A percentile compares a stretch with the other conserved stretches of the same genome.
Conservation (phyloP, 495 filamentous ascomycete genomes). For the Aspergillus egyptiacus region DNA sequence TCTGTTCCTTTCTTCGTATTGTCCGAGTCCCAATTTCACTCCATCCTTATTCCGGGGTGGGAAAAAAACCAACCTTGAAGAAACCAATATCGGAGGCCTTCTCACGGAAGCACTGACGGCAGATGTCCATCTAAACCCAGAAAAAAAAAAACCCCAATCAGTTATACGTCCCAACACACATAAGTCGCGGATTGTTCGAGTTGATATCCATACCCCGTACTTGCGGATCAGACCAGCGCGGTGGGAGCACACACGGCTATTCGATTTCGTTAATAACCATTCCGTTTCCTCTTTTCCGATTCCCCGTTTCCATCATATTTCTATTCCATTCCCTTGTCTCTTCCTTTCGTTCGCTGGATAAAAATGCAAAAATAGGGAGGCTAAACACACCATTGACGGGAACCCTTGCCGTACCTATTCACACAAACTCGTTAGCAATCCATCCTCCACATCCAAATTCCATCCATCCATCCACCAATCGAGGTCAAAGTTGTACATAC, state of each 20-base stretch:
- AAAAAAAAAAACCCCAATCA: slow-evolving; percentile 12
- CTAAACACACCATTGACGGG: slow-evolving; percentile 70
- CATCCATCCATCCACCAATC: neutral
- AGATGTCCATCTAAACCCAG: slow-evolving; percentile 70
- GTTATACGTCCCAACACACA: slow-evolving; percentile 6
- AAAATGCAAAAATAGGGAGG: neutral
- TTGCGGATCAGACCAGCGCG: slow-evolving; percentile 95
- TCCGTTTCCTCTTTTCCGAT: neutral
- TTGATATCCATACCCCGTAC: slow-evolving; percentile 72
- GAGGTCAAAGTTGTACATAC: slow-evolving; percentile 42
- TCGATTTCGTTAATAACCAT: slow-evolving; percentile 22
- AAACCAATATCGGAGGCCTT: slow-evolving; percentile 95
- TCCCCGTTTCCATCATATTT: neutral
- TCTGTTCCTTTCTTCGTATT: neutral
- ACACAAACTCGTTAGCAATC: slow-evolving; percentile 16
- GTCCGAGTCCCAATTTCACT: too few species aligned
- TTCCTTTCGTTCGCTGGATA: slow-evolving; percentile 6
- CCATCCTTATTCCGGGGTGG: too few species aligned
- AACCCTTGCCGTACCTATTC: slow-evolving; percentile 72
- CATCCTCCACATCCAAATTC: neutral
- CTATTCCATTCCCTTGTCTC: slow-evolving; percentile 10
- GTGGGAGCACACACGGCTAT: slow-evolving; percentile 94
- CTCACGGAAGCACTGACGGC: slow-evolving; percentile 99
- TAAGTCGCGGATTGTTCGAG: neutral
- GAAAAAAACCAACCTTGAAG: slow-evolving; percentile 63